Evolutionary conservation across 257 asterid genomes (phyloP), one percentile per base, ranked within the genome.

Genomic region (Cordia subcordata): DNA sequence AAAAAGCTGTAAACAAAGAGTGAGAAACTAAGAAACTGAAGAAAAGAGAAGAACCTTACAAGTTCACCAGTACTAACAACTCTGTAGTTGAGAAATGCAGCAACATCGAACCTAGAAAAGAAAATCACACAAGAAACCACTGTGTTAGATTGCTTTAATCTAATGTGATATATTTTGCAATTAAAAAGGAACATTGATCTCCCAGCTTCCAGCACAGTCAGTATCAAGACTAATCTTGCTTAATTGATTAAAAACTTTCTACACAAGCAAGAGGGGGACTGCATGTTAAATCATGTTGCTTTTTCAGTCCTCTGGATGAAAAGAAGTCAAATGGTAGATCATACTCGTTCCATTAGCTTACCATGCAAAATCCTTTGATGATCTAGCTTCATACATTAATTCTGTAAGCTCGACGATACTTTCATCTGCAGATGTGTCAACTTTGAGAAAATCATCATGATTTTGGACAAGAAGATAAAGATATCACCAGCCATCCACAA

Each of bases 321-420:
- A 3, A 27, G 35, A 63, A 21, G 14, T 44, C 14, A 21, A 33
- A 61, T 13, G 46, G 60, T 27, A 69, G 23, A 32, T 10, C 13
- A 69, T 44, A 50, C 55, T 55, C 9, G 33, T 35, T 15, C 27
- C 47, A n/a, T 65, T 53, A 55, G 58, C 87, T 86, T 71, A 93
- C 99, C 97, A 93, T 74, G 96, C 97, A 58, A 58, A 56, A 85
- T 93, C 99, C 74, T 80, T 89, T 4, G 88, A 80, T 44, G 97
- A 93, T 76, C 67, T 76, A 75, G 95, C 99, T 82, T 93, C 99
- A 60, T 81, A 93, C 46, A 68, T 59, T 86, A 93, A 79, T 58
- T 69, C 81, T 46, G 79, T 68, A 42, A 89, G 95, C 74, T 76
- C 85, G 5, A 57, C 74, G 57, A 80, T 89, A 63, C 87, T 92